Conservation (phyloP, 1,284 basidiomycete genomes). For the Thelephora terrestris region DNA sequence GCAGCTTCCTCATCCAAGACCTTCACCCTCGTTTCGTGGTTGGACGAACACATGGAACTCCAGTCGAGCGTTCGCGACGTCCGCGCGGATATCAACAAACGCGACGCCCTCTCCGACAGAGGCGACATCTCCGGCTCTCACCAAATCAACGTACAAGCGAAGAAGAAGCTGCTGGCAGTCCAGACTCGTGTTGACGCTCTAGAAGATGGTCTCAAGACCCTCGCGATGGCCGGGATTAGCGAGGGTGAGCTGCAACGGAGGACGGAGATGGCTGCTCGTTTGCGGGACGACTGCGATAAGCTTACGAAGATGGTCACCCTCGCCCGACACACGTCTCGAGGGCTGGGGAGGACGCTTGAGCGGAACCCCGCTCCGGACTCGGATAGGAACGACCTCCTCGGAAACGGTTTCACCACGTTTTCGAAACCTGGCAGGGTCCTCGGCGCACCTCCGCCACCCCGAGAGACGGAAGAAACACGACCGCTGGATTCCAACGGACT, state of each 20-base stretch:
- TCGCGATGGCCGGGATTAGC: slow-evolving; percentile 52
- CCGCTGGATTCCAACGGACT: slow-evolving; percentile 80
- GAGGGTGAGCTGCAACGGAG: slow-evolving; percentile 79
- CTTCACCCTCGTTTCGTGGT: slow-evolving; percentile 72
- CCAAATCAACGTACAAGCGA: slow-evolving; percentile 72
- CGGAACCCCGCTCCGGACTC: slow-evolving; percentile 39
- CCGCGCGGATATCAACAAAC: slow-evolving; percentile 76
- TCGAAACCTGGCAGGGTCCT: slow-evolving; percentile 64
- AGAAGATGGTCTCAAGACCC: slow-evolving; percentile 57
- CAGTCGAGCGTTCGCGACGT: slow-evolving; percentile 69
- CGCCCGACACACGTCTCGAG: slow-evolving; percentile 44
- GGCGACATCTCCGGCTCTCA: slow-evolving; percentile 72
- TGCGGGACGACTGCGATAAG: slow-evolving; percentile 83
- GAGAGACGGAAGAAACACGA: slow-evolving; percentile 81
- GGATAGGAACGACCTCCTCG: slow-evolving; percentile 58
- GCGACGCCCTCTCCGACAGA: slow-evolving; percentile 71
- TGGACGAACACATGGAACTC: slow-evolving; percentile 74
- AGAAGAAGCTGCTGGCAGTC: slow-evolving; percentile 71
- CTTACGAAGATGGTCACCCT: slow-evolving; percentile 69
- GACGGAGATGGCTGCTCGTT: slow-evolving; percentile 71
- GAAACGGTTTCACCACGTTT: slow-evolving; percentile 20
- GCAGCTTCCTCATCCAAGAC: slow-evolving; percentile 24
- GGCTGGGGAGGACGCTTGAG: slow-evolving; percentile 25
- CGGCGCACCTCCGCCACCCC: slow-evolving; percentile 48
- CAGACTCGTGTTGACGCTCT: slow-evolving; percentile 61